Evolutionary conservation across 805 yeast genomes (phyloP).

Genomic region (Schwanniomyces occidentalis): DNA sequence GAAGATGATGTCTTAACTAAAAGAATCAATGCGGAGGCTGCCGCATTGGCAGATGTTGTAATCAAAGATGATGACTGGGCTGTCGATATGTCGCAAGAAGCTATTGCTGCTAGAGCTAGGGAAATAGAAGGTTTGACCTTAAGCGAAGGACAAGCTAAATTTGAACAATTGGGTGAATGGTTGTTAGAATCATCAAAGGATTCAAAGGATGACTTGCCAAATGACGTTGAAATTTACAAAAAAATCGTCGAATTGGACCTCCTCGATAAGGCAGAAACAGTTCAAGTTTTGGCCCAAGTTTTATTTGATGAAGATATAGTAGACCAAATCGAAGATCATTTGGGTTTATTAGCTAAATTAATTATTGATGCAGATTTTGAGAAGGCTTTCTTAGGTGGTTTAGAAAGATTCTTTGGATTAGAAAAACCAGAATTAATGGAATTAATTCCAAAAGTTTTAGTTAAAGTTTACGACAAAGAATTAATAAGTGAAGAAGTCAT

Average conservation of each 20-base stretch:
- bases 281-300: constrained; percentile 90
- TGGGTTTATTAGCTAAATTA: constrained; percentile 79
- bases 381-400: constrained; percentile 90
- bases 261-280: constrained; percentile 67
- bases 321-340: constrained; percentile 70
- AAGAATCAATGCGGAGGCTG: constrained; percentile 83
- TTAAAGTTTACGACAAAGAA: constrained; percentile 80
- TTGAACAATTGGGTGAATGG: constrained; percentile 90
- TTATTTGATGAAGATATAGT: constrained; percentile 78
- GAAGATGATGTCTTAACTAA: constrained; percentile 76
- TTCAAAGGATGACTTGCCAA: constrained; percentile 62
- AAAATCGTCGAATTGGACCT: constrained; percentile 81
- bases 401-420: constrained; percentile 88
- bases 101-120: constrained; percentile 86
- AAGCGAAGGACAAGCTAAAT: constrained; percentile 49
- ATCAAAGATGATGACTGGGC: constrained; percentile 96
- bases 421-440: constrained; percentile 71
- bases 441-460: constrained; percentile 76
- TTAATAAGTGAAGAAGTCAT: constrained; percentile 81
- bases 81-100: constrained; percentile 95
- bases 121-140: constrained; percentile 71
- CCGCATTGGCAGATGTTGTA: constrained; percentile 57
- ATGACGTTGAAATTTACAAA: constrained; percentile 90
- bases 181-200: constrained; percentile 52
- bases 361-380: constrained; percentile 68